Evolutionary conservation across 2,329 filamentous ascomycete genomes (phyloP).

Genomic region (Chrysosporium keratinophilum): DNA sequence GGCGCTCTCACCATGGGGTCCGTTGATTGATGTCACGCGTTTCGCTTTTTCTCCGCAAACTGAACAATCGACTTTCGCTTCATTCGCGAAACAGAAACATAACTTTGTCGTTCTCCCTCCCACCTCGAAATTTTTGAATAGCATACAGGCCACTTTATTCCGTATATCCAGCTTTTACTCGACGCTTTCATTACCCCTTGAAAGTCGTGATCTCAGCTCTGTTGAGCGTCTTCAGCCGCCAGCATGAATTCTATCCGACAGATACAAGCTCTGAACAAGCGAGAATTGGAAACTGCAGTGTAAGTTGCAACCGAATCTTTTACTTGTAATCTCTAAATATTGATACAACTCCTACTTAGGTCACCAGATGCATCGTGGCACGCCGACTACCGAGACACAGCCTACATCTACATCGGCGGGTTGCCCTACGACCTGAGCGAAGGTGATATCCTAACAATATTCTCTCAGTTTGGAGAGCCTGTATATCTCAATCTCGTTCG

Average conservation of each 20-base stretch:
- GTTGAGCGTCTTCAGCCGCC: not conserved
- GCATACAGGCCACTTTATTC: too few relatives aligned
- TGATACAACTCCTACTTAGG: constrained; percentile 38
- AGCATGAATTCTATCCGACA: constrained; percentile 87
- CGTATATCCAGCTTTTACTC: not conserved
- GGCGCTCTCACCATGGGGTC: not conserved
- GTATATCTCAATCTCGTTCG: constrained; percentile 84
- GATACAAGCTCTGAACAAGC: constrained; percentile 86
- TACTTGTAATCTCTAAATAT: constrained; percentile 13
- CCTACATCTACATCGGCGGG: constrained; percentile 91
- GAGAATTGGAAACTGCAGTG: constrained; percentile 82
- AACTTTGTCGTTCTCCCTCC: not conserved
- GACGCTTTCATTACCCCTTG: not conserved
- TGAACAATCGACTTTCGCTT: not conserved
- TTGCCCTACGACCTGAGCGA: constrained; percentile 87
- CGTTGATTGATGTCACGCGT: constrained; percentile 15
- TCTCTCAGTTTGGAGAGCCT: constrained; percentile 93
- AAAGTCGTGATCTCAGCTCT: not conserved
- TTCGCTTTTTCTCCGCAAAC: not conserved
- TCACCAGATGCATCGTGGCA: constrained; percentile 88
- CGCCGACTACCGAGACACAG: constrained; percentile 92
- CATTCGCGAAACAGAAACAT: not conserved
- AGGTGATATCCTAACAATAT: constrained; percentile 91
- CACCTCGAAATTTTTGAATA: not conserved
- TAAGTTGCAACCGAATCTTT: constrained; percentile 36